Base-by-base conservation (phyloP, 1,139 yeast genomes). In the Kodamaea suecica region DNA sequence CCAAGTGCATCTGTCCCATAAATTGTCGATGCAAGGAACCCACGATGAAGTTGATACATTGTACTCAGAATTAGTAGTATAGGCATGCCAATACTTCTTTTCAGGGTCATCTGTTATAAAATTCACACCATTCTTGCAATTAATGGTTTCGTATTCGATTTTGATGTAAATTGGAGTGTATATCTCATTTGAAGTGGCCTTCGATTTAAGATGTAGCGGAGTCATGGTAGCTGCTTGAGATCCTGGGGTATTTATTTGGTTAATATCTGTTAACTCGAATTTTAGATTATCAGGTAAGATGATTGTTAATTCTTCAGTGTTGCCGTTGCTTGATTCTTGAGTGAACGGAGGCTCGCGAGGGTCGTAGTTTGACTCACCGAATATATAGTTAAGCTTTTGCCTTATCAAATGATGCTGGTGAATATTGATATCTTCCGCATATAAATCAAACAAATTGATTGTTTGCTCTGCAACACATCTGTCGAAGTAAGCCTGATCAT, bases 1-100 rank as follows among this genome's bases (percentile, higher is more conserved):
- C 98, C 98, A 94, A 0, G 97, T 84, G 31, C 85, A 83, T 40
- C 88, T 76, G 48, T 88, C 97, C 78, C 92, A 84, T 24, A 88
- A 57, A 31, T 84, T 86, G 48, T 94, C 97, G 4, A 92, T 72
- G 53, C 98, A 94, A 0, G 99, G 99, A 31, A 92, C 84, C 98
- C 99, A 94, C 14, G 88, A 82, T 2, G 96, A 85, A 0, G 97
- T 85, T 10, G 95, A 78, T 6, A 84, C 72, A 14, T 88, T 88
- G 31, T 79, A 63, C 17, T 87, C 90, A 3, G 86, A 71, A 52
- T 92, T 90, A 1, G 78, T 70, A 0, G 98, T 90, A 56, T 84
- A 88, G 1, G 86, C 95, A 52, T 85, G 95, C 95, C 97, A 88
- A 27, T 43, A 41, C 29, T 58, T 57, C 34, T 55, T 66, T 20